A percentile compares a stretch with the other conserved stretches of the same genome.
These are phyloP conservation scores for Trichosporon inkin DNA, from an alignment of 1,284 basidiomycete species.

Conservation along the genomic window DNA sequence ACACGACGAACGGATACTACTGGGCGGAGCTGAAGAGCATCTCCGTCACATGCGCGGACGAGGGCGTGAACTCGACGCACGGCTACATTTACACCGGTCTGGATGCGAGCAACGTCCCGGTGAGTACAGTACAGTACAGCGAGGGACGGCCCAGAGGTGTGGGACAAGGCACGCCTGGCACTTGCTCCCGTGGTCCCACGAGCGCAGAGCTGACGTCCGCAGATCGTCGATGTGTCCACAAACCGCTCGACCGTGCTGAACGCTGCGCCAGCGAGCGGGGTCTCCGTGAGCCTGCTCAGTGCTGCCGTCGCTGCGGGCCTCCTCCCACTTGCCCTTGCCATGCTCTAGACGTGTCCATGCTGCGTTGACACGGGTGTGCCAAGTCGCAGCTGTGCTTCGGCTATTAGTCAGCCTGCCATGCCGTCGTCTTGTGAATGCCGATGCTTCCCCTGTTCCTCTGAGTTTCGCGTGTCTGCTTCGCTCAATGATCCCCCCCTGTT, in stretches of 20 bases:
- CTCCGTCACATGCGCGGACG: slow-evolving; percentile 32
- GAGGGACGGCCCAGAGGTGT: too few species aligned
- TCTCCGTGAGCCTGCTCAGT: slow-evolving; percentile 2
- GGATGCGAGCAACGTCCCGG: slow-evolving; percentile 27
- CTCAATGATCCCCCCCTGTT: too few species aligned
- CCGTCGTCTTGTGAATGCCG: not conserved
- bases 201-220: not conserved
- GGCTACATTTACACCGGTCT: slow-evolving; percentile 39
- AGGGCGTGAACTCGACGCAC: slow-evolving; percentile 18
- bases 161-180: not conserved
- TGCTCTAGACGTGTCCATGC: not conserved
- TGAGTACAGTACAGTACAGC: slow-evolving; percentile 16
- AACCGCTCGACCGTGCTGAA: slow-evolving; percentile 17
- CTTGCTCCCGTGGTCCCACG: not conserved
- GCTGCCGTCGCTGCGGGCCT: not conserved
- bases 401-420: not conserved
- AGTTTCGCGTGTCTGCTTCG: too few species aligned
- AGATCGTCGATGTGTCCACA: slow-evolving; percentile 12
- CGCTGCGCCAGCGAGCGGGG: not conserved
- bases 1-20: slow-evolving; percentile 53
- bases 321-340: not conserved
- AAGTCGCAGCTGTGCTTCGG: not conserved
- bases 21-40: slow-evolving; percentile 40
- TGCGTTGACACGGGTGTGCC: not conserved
- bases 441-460: too few species aligned